Conservation (phyloP, 352 stramenopile genomes). For the Phytophthora cactorum region DNA sequence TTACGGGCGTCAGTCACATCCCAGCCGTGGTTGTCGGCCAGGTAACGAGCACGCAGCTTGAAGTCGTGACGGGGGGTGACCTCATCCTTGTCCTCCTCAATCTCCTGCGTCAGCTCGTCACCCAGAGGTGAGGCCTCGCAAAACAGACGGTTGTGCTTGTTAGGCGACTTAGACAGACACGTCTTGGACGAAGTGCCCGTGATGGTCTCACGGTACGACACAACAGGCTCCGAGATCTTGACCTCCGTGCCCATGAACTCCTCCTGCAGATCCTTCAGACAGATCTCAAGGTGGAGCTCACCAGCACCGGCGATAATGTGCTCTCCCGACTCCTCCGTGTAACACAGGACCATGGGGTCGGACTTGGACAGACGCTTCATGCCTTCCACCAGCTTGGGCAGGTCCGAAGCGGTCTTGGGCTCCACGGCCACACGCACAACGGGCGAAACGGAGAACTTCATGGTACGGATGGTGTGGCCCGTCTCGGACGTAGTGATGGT, state of each 20-base stretch:
- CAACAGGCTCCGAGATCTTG: conserved; percentile 99
- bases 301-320: conserved; percentile 99
- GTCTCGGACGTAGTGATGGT: conserved; percentile 99
- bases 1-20: conserved; percentile 98
- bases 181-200: conserved; percentile 95
- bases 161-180: conserved; percentile 99
- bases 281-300: conserved; percentile 99
- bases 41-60: conserved; percentile 97
- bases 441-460: conserved; percentile 99
- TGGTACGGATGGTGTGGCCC: conserved; percentile 99
- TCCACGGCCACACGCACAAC: conserved; percentile 99
- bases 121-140: conserved; percentile 92
- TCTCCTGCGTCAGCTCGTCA: conserved; percentile 95
- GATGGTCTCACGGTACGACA: conserved; percentile 99
- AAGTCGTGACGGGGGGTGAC: conserved; percentile 92
- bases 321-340: conserved; percentile 99
- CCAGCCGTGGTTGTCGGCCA: conserved; percentile 98
- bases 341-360: conserved; percentile 99
- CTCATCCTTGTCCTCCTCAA: conserved; percentile 97
- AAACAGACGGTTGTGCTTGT: conserved; percentile 99
- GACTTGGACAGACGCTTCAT: conserved; percentile 99
- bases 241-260: conserved; percentile 99
- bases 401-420: conserved; percentile 98
- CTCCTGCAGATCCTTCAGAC: conserved; percentile 99
- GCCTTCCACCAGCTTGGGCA: conserved; percentile 99